Base-by-base conservation (phyloP, 352 stramenopile species). In the Phytophthora pistaciae region DNA sequence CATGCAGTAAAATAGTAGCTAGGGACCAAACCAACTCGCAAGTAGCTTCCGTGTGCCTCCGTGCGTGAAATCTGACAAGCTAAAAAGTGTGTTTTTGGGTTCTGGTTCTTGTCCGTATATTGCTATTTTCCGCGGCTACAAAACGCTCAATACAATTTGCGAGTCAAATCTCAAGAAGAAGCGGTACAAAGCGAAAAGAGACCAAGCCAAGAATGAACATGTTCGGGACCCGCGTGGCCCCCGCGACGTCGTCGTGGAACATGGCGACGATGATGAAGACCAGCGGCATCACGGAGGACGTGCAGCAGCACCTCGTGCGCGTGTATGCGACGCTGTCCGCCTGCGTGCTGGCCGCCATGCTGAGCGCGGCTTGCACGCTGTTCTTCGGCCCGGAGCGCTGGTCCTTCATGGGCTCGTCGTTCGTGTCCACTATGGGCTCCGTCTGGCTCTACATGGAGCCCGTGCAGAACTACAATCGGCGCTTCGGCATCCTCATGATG, bases 241-340 rank as follows among this genome's bases (percentile, higher is more conserved):
- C 42, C n/a, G 42, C 44, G 40, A 53, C 72, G 60, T 61, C 70
- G 56, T 59, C 72, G 50, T 91, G 82, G 80, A 83, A 84, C 72
- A 78, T 91, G 63, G 59, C 61, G 44, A 74, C 78, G 59, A 84
- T 93, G 73, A 76, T 91, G 72, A 91, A 93, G 83, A 90, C 74
- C 60, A 92, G 80, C 70, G 84, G 83, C 73, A 91, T 92, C 68
- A 81, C 82, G 10, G 52, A 68, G 56, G 80, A 91, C 58, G 83
- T 91, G 44, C 83, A 92, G 71, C 81, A 84, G 68, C 84, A 92
- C 66, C 74, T 92, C 42, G 75, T 87, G 56, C 83, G 77, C 50
- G 87, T 95, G 48, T 95, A 95, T 75, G 72, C 85, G 63, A 91
- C 84, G 56, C 80, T 95, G 42, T 49, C 84, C 21, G 72, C 76